Base-by-base conservation (phyloP, 2,329 filamentous ascomycete genomes). In the Colletotrichum sp. region DNA sequence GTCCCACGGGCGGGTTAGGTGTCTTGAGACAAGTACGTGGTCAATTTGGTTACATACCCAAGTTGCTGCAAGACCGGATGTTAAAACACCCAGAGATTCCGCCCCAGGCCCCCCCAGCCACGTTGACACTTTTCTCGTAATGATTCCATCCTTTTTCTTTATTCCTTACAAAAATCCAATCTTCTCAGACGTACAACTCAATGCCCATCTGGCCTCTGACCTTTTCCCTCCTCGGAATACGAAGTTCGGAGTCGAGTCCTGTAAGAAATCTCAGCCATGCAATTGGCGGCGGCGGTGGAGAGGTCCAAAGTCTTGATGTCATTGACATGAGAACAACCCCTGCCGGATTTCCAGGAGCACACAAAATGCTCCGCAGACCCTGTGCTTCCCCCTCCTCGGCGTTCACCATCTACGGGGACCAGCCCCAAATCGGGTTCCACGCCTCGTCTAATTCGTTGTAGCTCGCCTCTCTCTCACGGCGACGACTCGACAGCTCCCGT, bases 241-340 rank as follows among this genome's bases (percentile, higher is more conserved):
- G 65, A 48, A 58, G 18, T 56, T 67, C 65, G 48, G 65, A 56
- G 27, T n/a, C 22, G 8, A 52, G 27, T 70, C 36, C 67, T 36
- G 25, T 8, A 32, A 12, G 4, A 25, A 52, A 15, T 30, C 25
- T 28, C 32, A 69, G 55, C 34, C 27, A 58, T 62, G 25, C 48
- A 55, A 61, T 43, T 58, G 34, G 55, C 62, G 58, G 69, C 43
- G 56, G 39, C 72, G 56, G 73, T 32, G 27, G 27, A 27, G 39
- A 48, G 18, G 39, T 12, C 22, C 39, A 48, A 48, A 75, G 73
- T 75, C 70, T 75, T 75, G 73, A 73, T 73, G 73, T 75, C 73
- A 75, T 75, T 65, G 73, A 75, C 39, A 62, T 58, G 25, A 32
- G 55, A 16, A 30, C 55, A 36, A 64, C 48, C 70, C 70, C 25